phyloP scores from a whole-genome alignment of 495 filamentous ascomycete species.

The Penicillium turbatum region DNA sequence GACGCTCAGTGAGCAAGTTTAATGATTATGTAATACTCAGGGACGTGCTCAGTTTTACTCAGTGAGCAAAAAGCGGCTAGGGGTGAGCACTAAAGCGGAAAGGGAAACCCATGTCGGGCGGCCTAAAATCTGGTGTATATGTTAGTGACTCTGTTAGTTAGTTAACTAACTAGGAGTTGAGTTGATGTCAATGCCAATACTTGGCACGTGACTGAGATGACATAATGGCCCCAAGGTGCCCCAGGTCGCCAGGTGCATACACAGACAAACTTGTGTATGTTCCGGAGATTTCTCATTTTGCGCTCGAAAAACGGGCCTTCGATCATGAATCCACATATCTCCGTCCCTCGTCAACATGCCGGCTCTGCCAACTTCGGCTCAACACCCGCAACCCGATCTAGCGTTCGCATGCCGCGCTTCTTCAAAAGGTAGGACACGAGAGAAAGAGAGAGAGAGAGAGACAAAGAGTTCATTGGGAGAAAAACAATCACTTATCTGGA shows the following conservation, averaged over 20 bases:
- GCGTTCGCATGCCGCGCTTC: constrained; percentile 54
- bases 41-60: too few species aligned
- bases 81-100: too few species aligned
- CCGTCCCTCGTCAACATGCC: constrained; percentile 56
- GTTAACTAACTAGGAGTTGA: too few species aligned
- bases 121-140: too few species aligned
- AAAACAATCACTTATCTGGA: background rate
- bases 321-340: constrained; percentile 61
- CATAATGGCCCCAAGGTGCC: background rate
- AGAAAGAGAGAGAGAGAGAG: too few species aligned
- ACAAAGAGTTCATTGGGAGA: too few species aligned
- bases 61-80: too few species aligned
- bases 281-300: constrained; percentile 15
- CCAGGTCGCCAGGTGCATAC: background rate
- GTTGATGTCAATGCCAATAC: too few species aligned
- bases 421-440: constrained; percentile 43
- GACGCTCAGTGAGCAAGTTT: too few species aligned
- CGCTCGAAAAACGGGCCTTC: constrained; percentile 8
- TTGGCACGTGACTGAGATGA: constrained; percentile 1
- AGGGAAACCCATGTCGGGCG: too few species aligned
- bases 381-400: constrained; percentile 46
- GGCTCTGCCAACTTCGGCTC: constrained; percentile 52
- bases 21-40: too few species aligned
- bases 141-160: too few species aligned
- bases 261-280: constrained; percentile 9